Evolutionary conservation across 495 filamentous ascomycete genomes (phyloP), one percentile per base, ranked within the genome.

Genomic region (Immersiella caudata): DNA sequence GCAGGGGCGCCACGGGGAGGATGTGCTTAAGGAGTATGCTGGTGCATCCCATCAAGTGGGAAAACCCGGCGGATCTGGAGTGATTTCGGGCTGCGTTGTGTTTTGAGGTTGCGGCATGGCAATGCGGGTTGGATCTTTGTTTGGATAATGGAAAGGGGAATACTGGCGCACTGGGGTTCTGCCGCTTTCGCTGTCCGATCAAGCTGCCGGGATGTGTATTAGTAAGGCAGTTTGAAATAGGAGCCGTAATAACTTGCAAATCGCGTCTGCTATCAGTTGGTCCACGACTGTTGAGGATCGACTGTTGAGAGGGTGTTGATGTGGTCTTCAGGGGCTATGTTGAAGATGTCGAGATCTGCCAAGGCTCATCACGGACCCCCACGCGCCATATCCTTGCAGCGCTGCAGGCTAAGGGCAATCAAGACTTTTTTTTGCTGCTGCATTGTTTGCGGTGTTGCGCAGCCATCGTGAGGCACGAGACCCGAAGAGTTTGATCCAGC

Each of bases 21-120:
- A 89, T 98, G 90, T 98, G 94, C 82, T 79, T 97, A 67, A 90
- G 91, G 54, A 90, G 89, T 58, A 90, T 96, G 89, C 84, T 99
- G 62, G 78, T 97, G 71, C 95, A 99, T 83, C 95, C 95, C 0
- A 88, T 98, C 56, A 99, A 99, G 83, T 82, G 79, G 79, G 82
- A 84, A 68, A 73, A 80, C 57, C 80, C 80, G 49, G 72, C 68
- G 21, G 79, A 82, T 69, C 29, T 51, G 7, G 35, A 11, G 56
- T 50, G 18, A 67, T 70, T 35, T 56, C 16, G 67, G 14, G 4
- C 2, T 8, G 5, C 2, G 40, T 46, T 46, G 9, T 46, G 16
- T 46, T 36, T 46, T 46, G 52, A 55, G 22, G 52, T 24, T 22
- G 20, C 22, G 52, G 21, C 21, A 55, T 55, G 52, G 24, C 21